These are phyloP conservation scores for Euphorbia celastroides DNA, from an alignment of 441 rosid species.

Conservation along the genomic window DNA sequence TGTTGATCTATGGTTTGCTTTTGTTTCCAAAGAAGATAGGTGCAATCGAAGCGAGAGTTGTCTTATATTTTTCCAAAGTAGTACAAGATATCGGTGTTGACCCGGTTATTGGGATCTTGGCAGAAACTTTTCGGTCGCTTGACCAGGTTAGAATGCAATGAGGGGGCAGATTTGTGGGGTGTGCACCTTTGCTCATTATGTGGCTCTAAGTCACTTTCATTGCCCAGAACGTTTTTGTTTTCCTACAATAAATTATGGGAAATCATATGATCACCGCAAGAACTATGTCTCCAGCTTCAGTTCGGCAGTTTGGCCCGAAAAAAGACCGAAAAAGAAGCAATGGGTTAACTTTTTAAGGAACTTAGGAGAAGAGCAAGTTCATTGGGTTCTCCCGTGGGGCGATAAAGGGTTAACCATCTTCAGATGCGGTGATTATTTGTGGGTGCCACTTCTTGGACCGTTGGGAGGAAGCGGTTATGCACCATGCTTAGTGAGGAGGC, in stretches of 20 bases:
- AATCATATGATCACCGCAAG: not conserved
- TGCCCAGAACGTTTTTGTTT: not conserved
- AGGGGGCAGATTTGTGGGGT: not conserved
- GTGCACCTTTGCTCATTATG: not conserved
- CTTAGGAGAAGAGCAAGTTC: not conserved
- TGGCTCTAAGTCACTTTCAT: not conserved
- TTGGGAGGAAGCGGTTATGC: not conserved
- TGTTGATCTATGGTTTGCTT: not conserved
- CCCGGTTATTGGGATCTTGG: not conserved
- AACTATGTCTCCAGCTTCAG: not conserved
- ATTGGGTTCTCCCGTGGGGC: not conserved
- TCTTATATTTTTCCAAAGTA: not conserved
- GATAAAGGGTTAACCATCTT: not conserved
- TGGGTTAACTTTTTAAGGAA: not conserved
- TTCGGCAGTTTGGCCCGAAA: not conserved
- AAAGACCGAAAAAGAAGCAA: not conserved
- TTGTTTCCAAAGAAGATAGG: not conserved
- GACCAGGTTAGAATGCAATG: not conserved
- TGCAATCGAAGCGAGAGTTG: not conserved
- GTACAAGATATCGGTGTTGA: not conserved
- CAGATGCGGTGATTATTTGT: not conserved
- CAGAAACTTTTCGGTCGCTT: not conserved
- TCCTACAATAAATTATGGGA: not conserved
- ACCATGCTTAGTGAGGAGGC: not conserved
- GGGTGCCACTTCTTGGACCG: not conserved